Base-by-base conservation (phyloP, 139 green algal species). In the Eudorina sp. region DNA sequence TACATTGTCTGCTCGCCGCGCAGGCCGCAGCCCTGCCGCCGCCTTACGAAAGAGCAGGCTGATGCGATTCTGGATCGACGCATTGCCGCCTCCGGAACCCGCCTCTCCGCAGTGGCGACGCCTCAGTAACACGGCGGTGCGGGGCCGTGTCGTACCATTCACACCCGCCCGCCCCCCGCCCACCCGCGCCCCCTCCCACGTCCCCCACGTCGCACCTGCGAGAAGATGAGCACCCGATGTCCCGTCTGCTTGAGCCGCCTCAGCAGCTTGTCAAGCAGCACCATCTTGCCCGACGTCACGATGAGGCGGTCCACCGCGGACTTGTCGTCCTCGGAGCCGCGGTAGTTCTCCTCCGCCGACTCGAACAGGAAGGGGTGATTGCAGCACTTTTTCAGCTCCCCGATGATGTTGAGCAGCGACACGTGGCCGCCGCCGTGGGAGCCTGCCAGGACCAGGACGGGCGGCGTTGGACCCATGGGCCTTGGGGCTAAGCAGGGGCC, bases 181-280 rank as follows among this genome's bases (percentile, higher is more conserved):
- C 21, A 38, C 14, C 36, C 68, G 9, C 36, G 68, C 11, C 36
- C 9, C 23, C 36, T 14, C 36, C 36, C 68, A 13, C 55, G 8
- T 25, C 31, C 75, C 31, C 48, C n/a, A 5, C 68, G 18, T 11
- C 23, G 25, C 23, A 90, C 87, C 85, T 92, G 90, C 40, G 81
- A 90, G 90, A 93, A 99, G 64, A 99, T 95, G 36, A 99, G 96
- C 92, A 99, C 97, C 8, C 95, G 89, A 92, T 99, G 98, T 7
- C 95, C 95, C 0, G 94, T 96, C 34, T 96, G 92, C 74, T 98
- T 96, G n/a, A 99, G 94, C 9, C 95, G 89, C 64, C 58, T 74
- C 38, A 99, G 92, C 88, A 99, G 93, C 92, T 99, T 98, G 94
- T 99, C 97, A 78, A 99, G 96, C 87, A 99, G 91, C 81, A 96